phyloP scores from a whole-genome alignment of 2,329 filamentous ascomycete genomes.

The Diaporthe longicolla region DNA sequence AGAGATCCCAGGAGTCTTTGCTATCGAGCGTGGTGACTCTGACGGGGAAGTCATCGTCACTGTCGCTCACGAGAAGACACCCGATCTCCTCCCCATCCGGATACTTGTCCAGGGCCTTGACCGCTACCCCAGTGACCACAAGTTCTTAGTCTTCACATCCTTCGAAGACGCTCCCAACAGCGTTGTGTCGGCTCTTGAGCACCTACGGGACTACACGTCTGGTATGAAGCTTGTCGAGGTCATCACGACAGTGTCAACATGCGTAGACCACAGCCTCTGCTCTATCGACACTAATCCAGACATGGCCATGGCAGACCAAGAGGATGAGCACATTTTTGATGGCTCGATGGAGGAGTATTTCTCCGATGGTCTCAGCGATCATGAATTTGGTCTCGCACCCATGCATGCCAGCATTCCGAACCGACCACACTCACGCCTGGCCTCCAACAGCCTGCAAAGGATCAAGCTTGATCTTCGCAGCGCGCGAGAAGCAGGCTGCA shows the following conservation, averaged over 20 bases:
- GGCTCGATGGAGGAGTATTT: conserved; percentile 44
- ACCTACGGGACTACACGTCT: conserved; percentile 59
- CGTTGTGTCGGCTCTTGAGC: conserved; percentile 56
- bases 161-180: conserved; percentile 51
- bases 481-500: conserved; percentile 77
- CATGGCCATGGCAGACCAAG: conserved; percentile 49
- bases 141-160: conserved; percentile 61
- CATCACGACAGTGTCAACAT: conserved; percentile 59
- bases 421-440: conserved; percentile 41
- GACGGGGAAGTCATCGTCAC: conserved; percentile 80
- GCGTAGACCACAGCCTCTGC: conserved; percentile 18
- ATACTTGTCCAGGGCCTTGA: conserved; percentile 54
- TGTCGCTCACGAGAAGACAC: conserved; percentile 54
- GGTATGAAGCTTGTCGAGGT: conserved; percentile 63
- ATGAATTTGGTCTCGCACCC: conserved; percentile 51
- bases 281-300: background rate
- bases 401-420: background rate
- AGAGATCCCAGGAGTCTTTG: conserved; percentile 56
- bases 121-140: conserved; percentile 55
- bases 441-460: conserved; percentile 46
- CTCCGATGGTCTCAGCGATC: conserved; percentile 43
- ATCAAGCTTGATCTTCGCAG: conserved; percentile 72
- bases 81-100: conserved; percentile 53
- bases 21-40: conserved; percentile 73
- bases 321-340: conserved; percentile 47